A percentile compares a stretch with the other conserved stretches of the same genome.
phyloP scores from a whole-genome alignment of 169 alveolate species.

The Plasmodium gallinaceum region DNA sequence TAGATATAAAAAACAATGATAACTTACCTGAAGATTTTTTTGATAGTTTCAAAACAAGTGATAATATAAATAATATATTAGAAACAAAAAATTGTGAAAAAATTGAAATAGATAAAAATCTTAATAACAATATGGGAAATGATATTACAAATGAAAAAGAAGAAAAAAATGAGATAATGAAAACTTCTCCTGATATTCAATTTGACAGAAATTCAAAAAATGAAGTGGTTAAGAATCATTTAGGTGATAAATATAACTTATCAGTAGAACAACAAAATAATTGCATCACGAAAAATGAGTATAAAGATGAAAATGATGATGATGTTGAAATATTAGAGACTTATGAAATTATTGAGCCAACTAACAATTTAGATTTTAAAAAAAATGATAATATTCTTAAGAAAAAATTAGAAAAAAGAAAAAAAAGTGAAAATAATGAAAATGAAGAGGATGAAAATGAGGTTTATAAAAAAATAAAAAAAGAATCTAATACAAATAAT shows the following conservation, averaged over 20 bases:
- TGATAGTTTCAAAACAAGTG: neutral
- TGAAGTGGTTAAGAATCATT: too few species aligned
- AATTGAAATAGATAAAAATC: neutral
- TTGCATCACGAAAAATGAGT: neutral
- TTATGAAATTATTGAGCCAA: conserved; percentile 49
- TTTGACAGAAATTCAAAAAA: neutral
- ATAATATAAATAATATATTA: neutral
- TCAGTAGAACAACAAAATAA: too few species aligned
- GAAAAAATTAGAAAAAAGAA: conserved; percentile 43
- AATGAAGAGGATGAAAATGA: conserved; percentile 9
- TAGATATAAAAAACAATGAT: neutral
- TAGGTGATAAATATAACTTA: too few species aligned
- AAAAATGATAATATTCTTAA: conserved; percentile 33
- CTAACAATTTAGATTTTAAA: conserved; percentile 1
- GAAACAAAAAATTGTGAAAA: neutral
- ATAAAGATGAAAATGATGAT: neutral
- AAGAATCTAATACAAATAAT: neutral
- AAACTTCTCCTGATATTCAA: neutral
- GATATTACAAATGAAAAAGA: neutral
- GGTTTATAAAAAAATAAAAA: neutral
- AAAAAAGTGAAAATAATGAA: conserved; percentile 3
- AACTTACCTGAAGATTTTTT: conserved; percentile 43
- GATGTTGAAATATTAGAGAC: conserved; percentile 50
- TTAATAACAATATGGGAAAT: neutral
- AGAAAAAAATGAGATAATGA: neutral